A percentile compares a stretch with the other conserved stretches of the same genome.
These are phyloP conservation scores for Pichia heedii DNA, from an alignment of 805 yeast genomes.

Conservation along the genomic window DNA sequence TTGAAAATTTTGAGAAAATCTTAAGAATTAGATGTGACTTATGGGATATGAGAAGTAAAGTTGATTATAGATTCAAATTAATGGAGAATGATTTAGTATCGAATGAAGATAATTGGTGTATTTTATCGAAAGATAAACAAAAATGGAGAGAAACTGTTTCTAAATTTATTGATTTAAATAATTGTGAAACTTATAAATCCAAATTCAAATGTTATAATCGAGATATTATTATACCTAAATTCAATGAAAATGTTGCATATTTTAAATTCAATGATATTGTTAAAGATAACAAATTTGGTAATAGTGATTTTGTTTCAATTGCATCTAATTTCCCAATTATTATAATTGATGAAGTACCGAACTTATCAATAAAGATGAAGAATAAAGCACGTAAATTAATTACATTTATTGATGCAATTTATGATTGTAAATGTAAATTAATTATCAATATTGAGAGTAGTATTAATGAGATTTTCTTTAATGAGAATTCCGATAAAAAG, in stretches of 20 bases:
- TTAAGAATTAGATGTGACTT: conserved; percentile 51
- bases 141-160: conserved; percentile 31
- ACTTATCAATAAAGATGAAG: conserved; percentile 45
- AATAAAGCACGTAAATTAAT: conserved; percentile 65
- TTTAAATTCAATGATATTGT: conserved; percentile 49
- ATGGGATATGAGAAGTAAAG: conserved; percentile 49
- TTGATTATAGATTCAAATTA: conserved; percentile 44
- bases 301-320: conserved; percentile 62
- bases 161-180: conserved; percentile 8
- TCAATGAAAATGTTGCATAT: conserved; percentile 30
- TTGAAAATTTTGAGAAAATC: conserved; percentile 47
- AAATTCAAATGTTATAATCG: conserved; percentile 50
- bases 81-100: conserved; percentile 14
- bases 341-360: conserved; percentile 53
- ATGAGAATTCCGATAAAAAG: neutral
- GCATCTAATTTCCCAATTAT: conserved; percentile 52
- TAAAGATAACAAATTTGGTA: conserved; percentile 41
- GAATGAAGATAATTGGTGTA: conserved; percentile 23
- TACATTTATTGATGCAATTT: conserved; percentile 57
- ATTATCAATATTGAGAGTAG: conserved; percentile 38
- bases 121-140: conserved; percentile 27
- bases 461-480: neutral
- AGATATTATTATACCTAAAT: conserved; percentile 34
- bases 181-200: conserved; percentile 10
- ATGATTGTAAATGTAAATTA: conserved; percentile 59